A percentile compares a stretch with the other conserved stretches of the same genome.
phyloP scores from a whole-genome alignment of 352 stramenopile species.

The Pythium brassicae region DNA sequence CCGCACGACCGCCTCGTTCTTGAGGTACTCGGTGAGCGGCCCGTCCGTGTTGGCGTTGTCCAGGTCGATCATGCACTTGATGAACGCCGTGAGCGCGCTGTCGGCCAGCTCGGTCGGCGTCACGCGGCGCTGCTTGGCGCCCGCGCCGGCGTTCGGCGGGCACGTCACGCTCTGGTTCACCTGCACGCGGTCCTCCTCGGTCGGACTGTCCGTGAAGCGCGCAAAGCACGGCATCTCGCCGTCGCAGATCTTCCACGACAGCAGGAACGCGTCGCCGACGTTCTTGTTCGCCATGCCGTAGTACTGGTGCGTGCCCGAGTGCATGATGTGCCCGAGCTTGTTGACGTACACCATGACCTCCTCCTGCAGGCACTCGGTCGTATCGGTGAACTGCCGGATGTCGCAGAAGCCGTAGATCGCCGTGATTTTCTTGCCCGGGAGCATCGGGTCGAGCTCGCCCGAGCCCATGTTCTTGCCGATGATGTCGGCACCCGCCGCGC shows the following conservation, averaged over 20 bases:
- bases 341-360: conserved; percentile 93
- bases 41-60: conserved; percentile 81
- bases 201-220: conserved; percentile 74
- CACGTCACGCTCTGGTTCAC: conserved; percentile 71
- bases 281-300: conserved; percentile 89
- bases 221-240: conserved; percentile 76
- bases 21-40: conserved; percentile 64
- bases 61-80: conserved; percentile 92
- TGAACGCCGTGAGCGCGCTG: conserved; percentile 92
- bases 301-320: conserved; percentile 81
- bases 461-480: conserved; percentile 86
- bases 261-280: conserved; percentile 90
- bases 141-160: conserved; percentile 58
- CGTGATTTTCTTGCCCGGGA: conserved; percentile 87
- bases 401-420: conserved; percentile 95
- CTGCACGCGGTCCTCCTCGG: conserved; percentile 64
- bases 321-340: conserved; percentile 88
- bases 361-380: conserved; percentile 87
- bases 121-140: conserved; percentile 60
- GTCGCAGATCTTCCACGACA: conserved; percentile 93
- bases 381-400: conserved; percentile 93
- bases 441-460: conserved; percentile 86
- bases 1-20: conserved; percentile 67
- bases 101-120: conserved; percentile 90
- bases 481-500: conserved; percentile 74